phyloP scores from a whole-genome alignment of 768 basidiomycete genomes.

The Tricholoma hemisulphureum region DNA sequence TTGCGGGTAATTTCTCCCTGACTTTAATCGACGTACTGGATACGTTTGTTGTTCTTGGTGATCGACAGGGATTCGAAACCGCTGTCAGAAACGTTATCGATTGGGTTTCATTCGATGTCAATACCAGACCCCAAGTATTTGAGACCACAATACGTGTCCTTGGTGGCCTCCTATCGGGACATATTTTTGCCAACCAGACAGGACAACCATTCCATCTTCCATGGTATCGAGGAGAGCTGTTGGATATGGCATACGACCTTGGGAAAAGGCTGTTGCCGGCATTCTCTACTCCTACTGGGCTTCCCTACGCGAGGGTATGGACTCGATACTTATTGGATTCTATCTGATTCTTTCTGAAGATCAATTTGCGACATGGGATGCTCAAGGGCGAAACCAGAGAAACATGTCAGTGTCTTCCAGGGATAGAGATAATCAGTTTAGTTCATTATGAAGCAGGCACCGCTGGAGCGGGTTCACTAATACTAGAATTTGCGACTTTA shows the following conservation, averaged over 20 bases:
- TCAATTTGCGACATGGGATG: slow-evolving; percentile 83
- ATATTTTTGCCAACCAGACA: slow-evolving; percentile 70
- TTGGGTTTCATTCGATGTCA: slow-evolving; percentile 87
- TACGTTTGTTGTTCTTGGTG: slow-evolving; percentile 84
- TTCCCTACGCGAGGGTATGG: slow-evolving; percentile 85
- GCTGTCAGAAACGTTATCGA: slow-evolving; percentile 81
- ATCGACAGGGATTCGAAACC: slow-evolving; percentile 74
- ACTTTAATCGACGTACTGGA: slow-evolving; percentile 84
- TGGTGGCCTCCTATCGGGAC: slow-evolving; percentile 85
- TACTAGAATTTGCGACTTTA: slow-evolving; percentile 92
- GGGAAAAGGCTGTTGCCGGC: slow-evolving; percentile 86
- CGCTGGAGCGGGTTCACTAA: slow-evolving; percentile 89
- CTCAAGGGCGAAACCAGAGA: slow-evolving; percentile 72
- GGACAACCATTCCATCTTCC: slow-evolving; percentile 71
- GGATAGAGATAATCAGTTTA: not conserved
- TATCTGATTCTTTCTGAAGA: slow-evolving; percentile 38
- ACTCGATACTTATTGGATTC: slow-evolving; percentile 2
- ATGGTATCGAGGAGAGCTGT: slow-evolving; percentile 82
- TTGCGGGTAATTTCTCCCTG: slow-evolving; percentile 89
- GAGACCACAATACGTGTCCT: slow-evolving; percentile 94
- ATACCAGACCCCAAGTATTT: slow-evolving; percentile 97
- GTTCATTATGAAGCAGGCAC: slow-evolving; percentile 52
- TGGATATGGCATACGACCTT: slow-evolving; percentile 82
- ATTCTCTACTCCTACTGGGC: slow-evolving; percentile 85
- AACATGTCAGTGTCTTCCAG: slow-evolving; percentile 63